Percentiles rank a stretch among this genome's conserved stretches.
phyloP scores from a whole-genome alignment of 805 yeast species.

The Kuraishia cidri region DNA sequence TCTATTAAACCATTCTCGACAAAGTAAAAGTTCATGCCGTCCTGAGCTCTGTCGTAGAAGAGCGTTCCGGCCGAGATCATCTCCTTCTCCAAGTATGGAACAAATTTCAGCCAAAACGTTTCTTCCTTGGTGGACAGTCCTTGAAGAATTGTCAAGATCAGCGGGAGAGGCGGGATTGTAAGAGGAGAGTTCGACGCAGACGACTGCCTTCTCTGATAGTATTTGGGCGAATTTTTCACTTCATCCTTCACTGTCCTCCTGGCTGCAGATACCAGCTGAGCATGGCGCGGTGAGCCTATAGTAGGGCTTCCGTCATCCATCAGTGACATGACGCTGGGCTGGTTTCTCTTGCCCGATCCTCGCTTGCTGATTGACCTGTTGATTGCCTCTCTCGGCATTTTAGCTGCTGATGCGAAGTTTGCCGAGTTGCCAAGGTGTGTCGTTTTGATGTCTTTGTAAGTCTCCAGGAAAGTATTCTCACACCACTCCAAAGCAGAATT shows the following conservation, averaged over 20 bases:
- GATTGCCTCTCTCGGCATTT: constrained; percentile 2
- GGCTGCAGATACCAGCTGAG: constrained; percentile 45
- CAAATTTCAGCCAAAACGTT: constrained; percentile 57
- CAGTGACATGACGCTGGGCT: constrained; percentile 3
- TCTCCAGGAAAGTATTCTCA: constrained; percentile 77
- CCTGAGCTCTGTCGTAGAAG: constrained; percentile 34
- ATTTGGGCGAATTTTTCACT: constrained; percentile 12
- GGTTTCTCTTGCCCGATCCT: background rate
- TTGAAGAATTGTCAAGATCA: constrained; percentile 55
- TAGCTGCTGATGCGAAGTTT: background rate
- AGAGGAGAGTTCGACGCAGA: constrained; percentile 1
- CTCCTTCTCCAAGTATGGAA: constrained; percentile 45
- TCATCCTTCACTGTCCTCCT: constrained; percentile 32
- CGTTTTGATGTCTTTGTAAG: constrained; percentile 33
- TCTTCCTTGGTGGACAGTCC: constrained; percentile 42
- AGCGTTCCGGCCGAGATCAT: constrained; percentile 33
- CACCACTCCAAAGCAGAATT: constrained; percentile 95
- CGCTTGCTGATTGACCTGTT: constrained; percentile 1
- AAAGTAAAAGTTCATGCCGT: constrained; percentile 47
- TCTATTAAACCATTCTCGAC: constrained; percentile 41
- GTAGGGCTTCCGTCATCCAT: constrained; percentile 12
- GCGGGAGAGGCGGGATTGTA: constrained; percentile 41
- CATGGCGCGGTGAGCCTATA: constrained; percentile 43
- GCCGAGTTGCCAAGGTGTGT: constrained; percentile 1
- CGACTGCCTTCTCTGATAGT: constrained; percentile 5